These are phyloP conservation scores for Calonectria pteridis DNA, from an alignment of 2,329 filamentous ascomycete species.

Conservation along the genomic window DNA sequence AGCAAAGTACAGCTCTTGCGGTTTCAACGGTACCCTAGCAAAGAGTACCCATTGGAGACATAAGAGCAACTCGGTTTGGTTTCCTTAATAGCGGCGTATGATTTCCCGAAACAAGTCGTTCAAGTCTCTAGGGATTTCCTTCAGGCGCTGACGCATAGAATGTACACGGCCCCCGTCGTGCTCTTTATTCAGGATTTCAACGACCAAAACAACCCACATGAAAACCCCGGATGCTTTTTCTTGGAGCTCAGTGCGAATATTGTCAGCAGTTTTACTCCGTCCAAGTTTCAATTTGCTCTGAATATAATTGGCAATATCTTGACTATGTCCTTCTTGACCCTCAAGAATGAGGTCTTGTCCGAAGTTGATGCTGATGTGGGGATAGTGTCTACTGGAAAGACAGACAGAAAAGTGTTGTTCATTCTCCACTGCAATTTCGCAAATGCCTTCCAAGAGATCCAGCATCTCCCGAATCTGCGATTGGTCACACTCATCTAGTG, in stretches of 20 bases:
- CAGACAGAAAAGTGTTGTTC: neutral
- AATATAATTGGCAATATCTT: slow-evolving; percentile 44
- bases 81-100: slow-evolving; percentile 57
- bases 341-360: slow-evolving; percentile 46
- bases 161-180: slow-evolving; percentile 43
- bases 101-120: slow-evolving; percentile 64
- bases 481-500: neutral
- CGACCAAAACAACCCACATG: slow-evolving; percentile 57
- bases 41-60: slow-evolving; percentile 67
- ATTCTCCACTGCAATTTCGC: neutral
- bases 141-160: slow-evolving; percentile 44
- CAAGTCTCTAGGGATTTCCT: slow-evolving; percentile 54
- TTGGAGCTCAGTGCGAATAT: slow-evolving; percentile 42
- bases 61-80: slow-evolving; percentile 55
- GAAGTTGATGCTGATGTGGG: slow-evolving; percentile 50
- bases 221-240: slow-evolving; percentile 57
- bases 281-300: slow-evolving; percentile 21
- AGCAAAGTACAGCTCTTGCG: slow-evolving; percentile 57
- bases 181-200: slow-evolving; percentile 54
- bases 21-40: slow-evolving; percentile 57
- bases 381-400: slow-evolving; percentile 54
- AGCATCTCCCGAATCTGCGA: neutral
- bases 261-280: neutral
- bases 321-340: slow-evolving; percentile 37
- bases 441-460: neutral